A percentile compares a stretch with the other conserved stretches of the same genome.
phyloP scores from a whole-genome alignment of 192 early-diverging fungal genomes.

The Linnemannia hyalina region DNA sequence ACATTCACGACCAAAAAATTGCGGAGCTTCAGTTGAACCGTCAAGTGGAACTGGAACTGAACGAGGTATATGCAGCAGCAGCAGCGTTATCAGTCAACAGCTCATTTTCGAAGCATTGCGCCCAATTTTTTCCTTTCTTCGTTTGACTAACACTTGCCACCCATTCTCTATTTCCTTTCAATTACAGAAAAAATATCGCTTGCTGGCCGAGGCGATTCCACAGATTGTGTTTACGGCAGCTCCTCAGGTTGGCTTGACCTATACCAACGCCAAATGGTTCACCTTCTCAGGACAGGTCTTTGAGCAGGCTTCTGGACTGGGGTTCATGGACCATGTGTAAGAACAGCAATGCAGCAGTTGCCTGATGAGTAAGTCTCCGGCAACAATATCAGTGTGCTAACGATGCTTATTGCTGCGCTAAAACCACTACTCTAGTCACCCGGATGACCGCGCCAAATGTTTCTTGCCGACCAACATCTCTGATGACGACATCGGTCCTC shows the following conservation, averaged over 20 bases:
- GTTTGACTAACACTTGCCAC: background rate
- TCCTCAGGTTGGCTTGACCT: constrained; percentile 63
- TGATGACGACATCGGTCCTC: constrained; percentile 18
- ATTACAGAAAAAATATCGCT: constrained; percentile 64
- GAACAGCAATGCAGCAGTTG: background rate
- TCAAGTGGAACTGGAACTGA: constrained; percentile 65
- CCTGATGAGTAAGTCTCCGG: no score
- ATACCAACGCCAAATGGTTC: constrained; percentile 70
- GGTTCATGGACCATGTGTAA: constrained; percentile 67
- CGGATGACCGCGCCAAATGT: constrained; percentile 62
- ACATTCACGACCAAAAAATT: constrained; percentile 68
- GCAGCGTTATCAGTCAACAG: background rate
- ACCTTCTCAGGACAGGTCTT: constrained; percentile 64
- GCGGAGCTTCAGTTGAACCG: constrained; percentile 61
- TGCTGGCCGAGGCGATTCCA: constrained; percentile 70
- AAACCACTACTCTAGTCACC: constrained; percentile 32
- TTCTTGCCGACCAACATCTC: constrained; percentile 59
- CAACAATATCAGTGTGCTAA: no score
- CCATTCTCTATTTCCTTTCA: background rate
- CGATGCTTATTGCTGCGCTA: no score
- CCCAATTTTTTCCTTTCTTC: background rate
- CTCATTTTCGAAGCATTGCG: background rate
- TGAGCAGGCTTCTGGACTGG: constrained; percentile 63
- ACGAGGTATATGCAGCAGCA: constrained; percentile 49
- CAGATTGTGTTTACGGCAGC: constrained; percentile 71